Base-by-base conservation (phyloP, 2,329 filamentous ascomycete genomes). In the Fusarium proliferatum region DNA sequence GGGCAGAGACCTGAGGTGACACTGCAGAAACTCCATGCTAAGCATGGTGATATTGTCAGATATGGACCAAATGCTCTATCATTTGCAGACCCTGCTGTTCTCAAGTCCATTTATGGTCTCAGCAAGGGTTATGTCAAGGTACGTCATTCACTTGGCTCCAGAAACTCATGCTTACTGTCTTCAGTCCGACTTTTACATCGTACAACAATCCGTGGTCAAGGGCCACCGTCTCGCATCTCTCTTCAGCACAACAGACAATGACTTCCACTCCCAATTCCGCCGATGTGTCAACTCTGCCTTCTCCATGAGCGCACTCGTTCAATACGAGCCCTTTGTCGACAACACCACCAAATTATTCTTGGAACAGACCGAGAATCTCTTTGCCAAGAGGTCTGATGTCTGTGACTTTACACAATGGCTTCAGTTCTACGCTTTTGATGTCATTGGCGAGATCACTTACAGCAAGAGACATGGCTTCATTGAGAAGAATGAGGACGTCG, bases 61-160 rank as follows among this genome's bases (percentile, higher is more conserved):
- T 82, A 95, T 7, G 94, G 93, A 0, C 94, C 94, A 2, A 95
- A 95, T 71, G 85, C 85, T 1, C 82, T 96, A 3, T 94, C 92
- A 0, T 94, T 96, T 77, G 88, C 92, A 6, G 88, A 94, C 73
- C 93, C 94, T 1, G 88, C 88, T 66, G 92, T 93, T 0, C 85
- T 96, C 74, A 93, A 93, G 82, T 84, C 85, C 16, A 95, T 96
- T 49, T 97, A 96, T 80, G 93, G 93, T 0, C 82, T 96, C 48
- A 96, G 95, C 80, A 95, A 95, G 81, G 93, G 93, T 0, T 93
- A 94, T 75, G 84, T 88, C 53, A 96, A 96, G 88, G 93, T 93
- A 81, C 53, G 23, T 13, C 6, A 12, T 6, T 45, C 23, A 19
- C 42, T 6, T 19, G 6, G 16, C 16, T 6, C 1, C 26, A 19